Evolutionary conservation across 2,329 filamentous ascomycete species (phyloP).

Genomic region (Cryoendolithus antarcticus): DNA sequence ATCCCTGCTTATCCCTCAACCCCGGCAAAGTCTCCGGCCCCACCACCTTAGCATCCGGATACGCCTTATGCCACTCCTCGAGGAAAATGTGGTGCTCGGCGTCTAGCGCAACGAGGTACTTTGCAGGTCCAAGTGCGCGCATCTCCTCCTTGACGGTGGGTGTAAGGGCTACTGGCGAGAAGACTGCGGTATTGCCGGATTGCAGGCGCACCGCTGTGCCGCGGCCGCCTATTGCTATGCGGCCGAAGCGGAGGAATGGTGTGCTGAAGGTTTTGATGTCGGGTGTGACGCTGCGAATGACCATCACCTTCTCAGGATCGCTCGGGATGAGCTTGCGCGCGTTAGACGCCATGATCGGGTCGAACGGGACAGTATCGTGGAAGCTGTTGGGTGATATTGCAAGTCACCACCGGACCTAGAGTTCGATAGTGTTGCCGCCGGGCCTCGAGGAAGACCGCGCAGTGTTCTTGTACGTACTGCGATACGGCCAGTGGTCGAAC

Average conservation of each 20-base stretch:
- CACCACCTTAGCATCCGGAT: slow-evolving; percentile 66
- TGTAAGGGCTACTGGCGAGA: slow-evolving; percentile 82
- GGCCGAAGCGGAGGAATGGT: slow-evolving; percentile 73
- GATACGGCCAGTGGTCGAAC: no score
- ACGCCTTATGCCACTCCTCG: slow-evolving; percentile 69
- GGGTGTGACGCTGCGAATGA: slow-evolving; percentile 73
- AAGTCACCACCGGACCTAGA: no score
- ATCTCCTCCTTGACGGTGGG: slow-evolving; percentile 54
- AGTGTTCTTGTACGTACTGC: no score
- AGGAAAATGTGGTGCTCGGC: slow-evolving; percentile 93
- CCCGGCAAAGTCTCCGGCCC: slow-evolving; percentile 72
- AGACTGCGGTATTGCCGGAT: slow-evolving; percentile 69
- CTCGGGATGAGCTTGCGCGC: slow-evolving; percentile 29
- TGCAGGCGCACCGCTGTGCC: slow-evolving; percentile 75
- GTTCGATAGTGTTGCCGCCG: no score
- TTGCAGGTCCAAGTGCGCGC: slow-evolving; percentile 50
- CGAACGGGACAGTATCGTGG: neutral
- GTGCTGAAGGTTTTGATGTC: slow-evolving; percentile 67
- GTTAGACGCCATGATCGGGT: slow-evolving; percentile 18
- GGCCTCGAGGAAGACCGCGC: no score
- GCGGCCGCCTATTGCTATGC: slow-evolving; percentile 71
- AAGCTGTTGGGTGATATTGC: neutral
- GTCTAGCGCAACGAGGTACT: slow-evolving; percentile 79
- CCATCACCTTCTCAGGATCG: slow-evolving; percentile 73
- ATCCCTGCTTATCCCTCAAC: slow-evolving; percentile 48